Base-by-base conservation (phyloP, 2,329 filamentous ascomycete genomes). In the Alternaria brassicae region DNA sequence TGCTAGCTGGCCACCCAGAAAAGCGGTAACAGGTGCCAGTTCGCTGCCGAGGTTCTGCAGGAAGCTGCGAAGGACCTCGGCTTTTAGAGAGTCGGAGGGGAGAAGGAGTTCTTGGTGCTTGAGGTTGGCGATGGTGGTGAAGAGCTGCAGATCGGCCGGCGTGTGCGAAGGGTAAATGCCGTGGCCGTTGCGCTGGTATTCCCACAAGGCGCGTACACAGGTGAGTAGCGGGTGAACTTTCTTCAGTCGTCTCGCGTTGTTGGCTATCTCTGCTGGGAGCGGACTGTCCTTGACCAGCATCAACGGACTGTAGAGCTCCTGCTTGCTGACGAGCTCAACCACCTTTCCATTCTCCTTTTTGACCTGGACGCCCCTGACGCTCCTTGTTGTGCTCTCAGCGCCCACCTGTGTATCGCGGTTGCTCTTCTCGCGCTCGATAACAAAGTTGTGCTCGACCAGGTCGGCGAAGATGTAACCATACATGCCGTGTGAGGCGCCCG, bases 401-500 rank as follows among this genome's bases (percentile, higher is more conserved):
- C 88, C 89, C 3, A 79, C 69, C 7, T 66, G 56, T 1, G 85
- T 83, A 19, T 86, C 74, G 12, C 91, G 81, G 72, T 98, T 98
- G 58, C 91, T 89, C 63, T 90, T 89, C 61, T 92, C 88, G 57
- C 95, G 89, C 81, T 96, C 89, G 61, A 99, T 89, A 60, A 95
- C 88, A 73, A 92, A 99, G 71, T 93, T 89, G 77, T 99, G 95
- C 71, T 89, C 86, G 68, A 97, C 92, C 21, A 99, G 85, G 77
- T 99, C 95, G 58, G 91, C 91, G 77, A 99, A 99, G 66, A 97
- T 91, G 81, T 92, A 99, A 56, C 95, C 95, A 77, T 96, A 98
- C 75, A 97, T 86, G 48, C 95, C 95, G 74, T 97, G 92, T 3
- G 90, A 87, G 50, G 89, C 90, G 34, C 93, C 91, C 9, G 92